Conservation (phyloP, 2,329 filamentous ascomycete species). For the Penicillium polonicum region DNA sequence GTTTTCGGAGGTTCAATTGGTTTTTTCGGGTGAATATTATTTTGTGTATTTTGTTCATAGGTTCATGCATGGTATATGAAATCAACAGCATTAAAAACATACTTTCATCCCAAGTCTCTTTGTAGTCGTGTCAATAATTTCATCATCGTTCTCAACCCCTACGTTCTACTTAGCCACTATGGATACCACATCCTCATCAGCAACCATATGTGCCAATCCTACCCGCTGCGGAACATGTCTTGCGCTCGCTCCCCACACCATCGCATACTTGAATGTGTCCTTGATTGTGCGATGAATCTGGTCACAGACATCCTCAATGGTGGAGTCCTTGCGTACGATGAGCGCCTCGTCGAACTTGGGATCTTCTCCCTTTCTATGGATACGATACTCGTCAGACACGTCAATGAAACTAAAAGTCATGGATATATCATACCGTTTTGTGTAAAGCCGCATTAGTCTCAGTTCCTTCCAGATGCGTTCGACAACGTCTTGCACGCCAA, state of each 20-base stretch:
- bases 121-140: constrained; percentile 9
- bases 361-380: constrained; percentile 73
- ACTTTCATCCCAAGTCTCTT: constrained; percentile 1
- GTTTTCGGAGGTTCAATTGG: constrained; percentile 18
- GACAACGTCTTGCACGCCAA: constrained; percentile 90
- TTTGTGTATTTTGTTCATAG: constrained; percentile 18
- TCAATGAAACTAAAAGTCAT: background rate
- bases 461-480: constrained; percentile 95
- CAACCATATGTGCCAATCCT: constrained; percentile 76
- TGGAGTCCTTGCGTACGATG: constrained; percentile 84
- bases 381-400: constrained; percentile 7
- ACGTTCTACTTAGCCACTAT: constrained; percentile 54
- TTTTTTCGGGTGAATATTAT: constrained; percentile 11
- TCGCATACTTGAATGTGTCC: constrained; percentile 97
- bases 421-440: constrained; percentile 60
- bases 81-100: constrained; percentile 13
- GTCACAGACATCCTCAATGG: constrained; percentile 96
- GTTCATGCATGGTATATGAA: constrained; percentile 10
- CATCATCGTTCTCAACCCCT: constrained; percentile 4
- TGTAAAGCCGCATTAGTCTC: constrained; percentile 86
- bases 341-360: constrained; percentile 88
- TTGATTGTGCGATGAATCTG: constrained; percentile 90
- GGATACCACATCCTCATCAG: constrained; percentile 67
- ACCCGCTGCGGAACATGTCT: constrained; percentile 92
- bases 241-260: constrained; percentile 97